These are phyloP conservation scores for Stagonosporopsis vannaccii DNA, from an alignment of 2,329 filamentous ascomycete species.

Conservation along the genomic window DNA sequence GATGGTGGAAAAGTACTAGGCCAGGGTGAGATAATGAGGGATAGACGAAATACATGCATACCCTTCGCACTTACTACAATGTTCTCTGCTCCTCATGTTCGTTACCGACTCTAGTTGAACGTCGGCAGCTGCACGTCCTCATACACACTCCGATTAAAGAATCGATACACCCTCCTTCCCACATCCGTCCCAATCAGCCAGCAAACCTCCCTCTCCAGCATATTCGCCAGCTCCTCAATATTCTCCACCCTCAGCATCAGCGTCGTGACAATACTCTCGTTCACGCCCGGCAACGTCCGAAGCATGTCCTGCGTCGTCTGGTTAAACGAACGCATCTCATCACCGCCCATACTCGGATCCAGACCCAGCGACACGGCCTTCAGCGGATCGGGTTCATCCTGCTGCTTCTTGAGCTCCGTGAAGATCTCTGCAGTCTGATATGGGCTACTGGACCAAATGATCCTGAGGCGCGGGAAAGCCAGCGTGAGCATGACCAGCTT, in stretches of 20 bases:
- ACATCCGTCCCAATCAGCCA: slow-evolving; percentile 79
- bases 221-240: slow-evolving; percentile 84
- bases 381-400: slow-evolving; percentile 88
- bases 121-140: slow-evolving; percentile 39
- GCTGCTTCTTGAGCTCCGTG: slow-evolving; percentile 86
- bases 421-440: slow-evolving; percentile 99
- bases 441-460: slow-evolving; percentile 92
- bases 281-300: slow-evolving; percentile 79
- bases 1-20: slow-evolving; percentile 16
- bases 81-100: background rate
- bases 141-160: slow-evolving; percentile 74
- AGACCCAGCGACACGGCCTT: slow-evolving; percentile 84
- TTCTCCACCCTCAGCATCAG: slow-evolving; percentile 77
- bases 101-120: slow-evolving; percentile 16
- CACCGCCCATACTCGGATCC: slow-evolving; percentile 63
- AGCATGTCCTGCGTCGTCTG: slow-evolving; percentile 91
- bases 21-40: background rate
- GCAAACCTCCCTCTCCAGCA: slow-evolving; percentile 75
- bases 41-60: slow-evolving; percentile 16
- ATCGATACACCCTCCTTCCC: slow-evolving; percentile 76
- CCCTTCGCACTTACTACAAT: background rate
- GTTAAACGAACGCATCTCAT: slow-evolving; percentile 75
- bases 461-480: slow-evolving; percentile 85
- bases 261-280: slow-evolving; percentile 74
- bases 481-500: slow-evolving; percentile 92